Conservation (phyloP, 192 early-diverging fungal genomes). For the Dissophora globulifera region DNA sequence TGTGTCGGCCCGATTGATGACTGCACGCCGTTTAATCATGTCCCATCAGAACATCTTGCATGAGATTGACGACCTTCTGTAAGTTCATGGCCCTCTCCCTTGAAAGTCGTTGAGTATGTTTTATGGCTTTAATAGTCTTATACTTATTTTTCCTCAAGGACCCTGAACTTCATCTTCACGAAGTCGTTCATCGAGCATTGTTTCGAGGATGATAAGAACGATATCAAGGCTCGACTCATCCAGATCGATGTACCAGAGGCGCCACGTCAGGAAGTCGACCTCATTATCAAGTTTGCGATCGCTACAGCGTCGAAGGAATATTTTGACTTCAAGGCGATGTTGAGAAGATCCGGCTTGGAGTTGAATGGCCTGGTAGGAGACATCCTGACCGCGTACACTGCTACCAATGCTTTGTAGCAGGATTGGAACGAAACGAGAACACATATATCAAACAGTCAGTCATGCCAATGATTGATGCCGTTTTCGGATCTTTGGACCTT, state of each 20-base stretch:
- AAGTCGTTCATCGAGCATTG: constrained; percentile 16
- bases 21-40: constrained; percentile 8
- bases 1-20: constrained; percentile 16
- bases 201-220: constrained; percentile 6
- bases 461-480: constrained; percentile 28
- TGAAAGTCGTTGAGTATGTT: constrained; percentile 4
- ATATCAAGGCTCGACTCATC: constrained; percentile 11
- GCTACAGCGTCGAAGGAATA: constrained; percentile 14
- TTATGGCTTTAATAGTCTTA: constrained; percentile 3
- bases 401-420: constrained; percentile 29
- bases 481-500: constrained; percentile 13
- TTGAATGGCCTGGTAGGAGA: constrained; percentile 13
- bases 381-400: constrained; percentile 20
- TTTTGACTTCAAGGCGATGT: constrained; percentile 25
- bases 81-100: constrained; percentile 3
- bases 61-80: constrained; percentile 24
- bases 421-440: constrained; percentile 9
- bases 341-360: constrained; percentile 13
- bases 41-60: constrained; percentile 21
- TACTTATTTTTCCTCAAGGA: constrained; percentile 14
- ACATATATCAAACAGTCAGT: constrained; percentile 12
- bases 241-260: constrained; percentile 12
- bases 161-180: constrained; percentile 25
- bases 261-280: constrained; percentile 21
- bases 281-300: constrained; percentile 16